A percentile compares a stretch with the other conserved stretches of the same genome.
Conservation (phyloP, 108 stramenopile genomes). For the Epipyxis sp. region DNA sequence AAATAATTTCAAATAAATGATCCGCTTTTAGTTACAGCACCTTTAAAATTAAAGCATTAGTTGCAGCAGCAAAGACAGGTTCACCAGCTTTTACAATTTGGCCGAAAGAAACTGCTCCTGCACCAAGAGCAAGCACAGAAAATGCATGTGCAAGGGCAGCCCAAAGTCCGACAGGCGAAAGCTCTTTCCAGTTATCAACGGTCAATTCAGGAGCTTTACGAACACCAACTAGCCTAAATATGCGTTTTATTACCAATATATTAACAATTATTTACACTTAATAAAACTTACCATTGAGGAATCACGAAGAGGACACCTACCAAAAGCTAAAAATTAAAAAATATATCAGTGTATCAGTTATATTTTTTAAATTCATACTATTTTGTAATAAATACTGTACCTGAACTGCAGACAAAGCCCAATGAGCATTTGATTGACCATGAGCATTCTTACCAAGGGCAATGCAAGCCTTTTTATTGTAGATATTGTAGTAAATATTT, state of each 20-base stretch:
- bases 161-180: constrained; percentile 87
- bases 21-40: too few species aligned
- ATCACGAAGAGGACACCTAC: constrained; percentile 82
- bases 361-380: too few species aligned
- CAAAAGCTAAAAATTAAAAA: constrained; percentile 92
- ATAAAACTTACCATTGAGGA: too few species aligned
- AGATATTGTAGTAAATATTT: constrained; percentile 98
- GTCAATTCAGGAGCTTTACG: constrained; percentile 87
- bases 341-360: too few species aligned
- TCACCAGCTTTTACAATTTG: constrained; percentile 99
- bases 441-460: constrained; percentile 48
- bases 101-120: constrained; percentile 96
- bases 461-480: constrained; percentile 94
- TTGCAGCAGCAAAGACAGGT: constrained; percentile 87
- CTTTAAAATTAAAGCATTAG: not conserved
- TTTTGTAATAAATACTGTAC: too few species aligned
- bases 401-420: constrained; percentile 92
- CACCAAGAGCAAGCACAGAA: constrained; percentile 90
- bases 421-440: constrained; percentile 51
- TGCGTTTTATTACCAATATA: too few species aligned
- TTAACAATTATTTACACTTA: too few species aligned
- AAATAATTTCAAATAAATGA: too few species aligned
- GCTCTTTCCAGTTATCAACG: constrained; percentile 72
- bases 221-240: constrained; percentile 74
- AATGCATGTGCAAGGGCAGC: constrained; percentile 93